Evolutionary conservation across 495 filamentous ascomycete species (phyloP).

Genomic region (Neurospora hispaniola): DNA sequence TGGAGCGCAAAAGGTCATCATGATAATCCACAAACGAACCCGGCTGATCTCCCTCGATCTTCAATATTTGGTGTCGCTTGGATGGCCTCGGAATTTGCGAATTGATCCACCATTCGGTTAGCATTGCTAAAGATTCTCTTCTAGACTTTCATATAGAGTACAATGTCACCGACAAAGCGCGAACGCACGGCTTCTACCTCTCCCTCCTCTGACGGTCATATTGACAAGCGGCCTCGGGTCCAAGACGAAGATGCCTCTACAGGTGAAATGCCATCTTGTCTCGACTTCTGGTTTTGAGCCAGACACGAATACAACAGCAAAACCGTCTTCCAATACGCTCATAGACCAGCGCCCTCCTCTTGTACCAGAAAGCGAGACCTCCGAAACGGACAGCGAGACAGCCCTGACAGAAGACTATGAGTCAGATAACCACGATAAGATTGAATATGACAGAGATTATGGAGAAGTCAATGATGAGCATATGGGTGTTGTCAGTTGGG

Average conservation of each 20-base stretch:
- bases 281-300: too few relatives aligned
- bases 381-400: too few relatives aligned
- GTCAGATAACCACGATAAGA: background rate
- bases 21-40: too few relatives aligned
- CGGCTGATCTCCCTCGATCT: too few relatives aligned
- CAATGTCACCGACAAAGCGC: background rate
- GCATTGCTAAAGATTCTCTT: background rate
- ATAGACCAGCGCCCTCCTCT: background rate
- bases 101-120: too few relatives aligned
- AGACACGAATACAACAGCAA: background rate
- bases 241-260: too few relatives aligned
- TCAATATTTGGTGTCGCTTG: too few relatives aligned
- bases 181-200: background rate
- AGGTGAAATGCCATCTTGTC: too few relatives aligned
- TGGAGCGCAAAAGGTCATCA: too few relatives aligned
- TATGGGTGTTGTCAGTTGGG: background rate
- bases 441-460: background rate
- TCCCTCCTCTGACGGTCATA: background rate
- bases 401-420: too few relatives aligned
- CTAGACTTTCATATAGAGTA: background rate
- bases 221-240: too few relatives aligned
- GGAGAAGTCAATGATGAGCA: background rate
- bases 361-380: background rate
- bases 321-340: background rate
- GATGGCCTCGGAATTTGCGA: too few relatives aligned